A percentile compares a stretch with the other conserved stretches of the same genome.
phyloP scores from a whole-genome alignment of 768 basidiomycete species.

The Rhodosporidiobolus sp. region DNA sequence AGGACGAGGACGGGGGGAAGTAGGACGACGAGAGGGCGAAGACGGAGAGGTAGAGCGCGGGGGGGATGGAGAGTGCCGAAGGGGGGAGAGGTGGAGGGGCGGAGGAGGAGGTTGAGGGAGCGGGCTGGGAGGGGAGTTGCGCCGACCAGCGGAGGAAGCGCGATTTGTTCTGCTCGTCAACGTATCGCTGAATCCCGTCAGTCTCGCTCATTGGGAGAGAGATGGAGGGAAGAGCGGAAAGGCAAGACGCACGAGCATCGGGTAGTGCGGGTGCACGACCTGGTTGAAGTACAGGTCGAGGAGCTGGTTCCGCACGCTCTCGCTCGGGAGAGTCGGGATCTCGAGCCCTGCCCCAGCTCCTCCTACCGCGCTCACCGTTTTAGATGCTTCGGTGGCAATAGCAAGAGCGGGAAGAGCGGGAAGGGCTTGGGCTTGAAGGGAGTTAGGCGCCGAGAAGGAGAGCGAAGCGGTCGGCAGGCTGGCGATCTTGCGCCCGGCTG shows the following conservation, averaged over 20 bases:
- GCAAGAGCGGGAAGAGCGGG: too few relatives aligned
- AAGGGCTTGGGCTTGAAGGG: too few relatives aligned
- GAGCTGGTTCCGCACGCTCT: constrained; percentile 19
- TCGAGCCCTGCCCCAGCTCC: too few relatives aligned
- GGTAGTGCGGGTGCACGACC: constrained; percentile 32
- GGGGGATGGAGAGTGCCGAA: constrained; percentile 11
- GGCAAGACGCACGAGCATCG: constrained; percentile 32
- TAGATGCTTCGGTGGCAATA: too few relatives aligned
- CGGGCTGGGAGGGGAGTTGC: constrained; percentile 23
- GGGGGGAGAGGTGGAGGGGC: background rate
- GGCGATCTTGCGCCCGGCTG: too few relatives aligned
- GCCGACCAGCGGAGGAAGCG: constrained; percentile 38
- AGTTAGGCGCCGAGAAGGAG: too few relatives aligned
- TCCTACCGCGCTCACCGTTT: too few relatives aligned
- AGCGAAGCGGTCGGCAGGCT: too few relatives aligned
- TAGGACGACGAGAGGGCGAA: constrained; percentile 29
- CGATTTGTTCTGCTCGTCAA: constrained; percentile 23
- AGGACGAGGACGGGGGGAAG: background rate
- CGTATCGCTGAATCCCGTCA: background rate
- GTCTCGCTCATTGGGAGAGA: background rate
- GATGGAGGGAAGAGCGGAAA: too few relatives aligned
- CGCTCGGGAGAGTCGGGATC: constrained; percentile 14
- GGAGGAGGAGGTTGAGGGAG: background rate
- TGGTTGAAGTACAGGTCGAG: constrained; percentile 39
- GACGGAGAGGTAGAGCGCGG: constrained; percentile 28